Evolutionary conservation across 2,329 filamentous ascomycete species (phyloP).

Genomic region (Taxawa tesnikishii): DNA sequence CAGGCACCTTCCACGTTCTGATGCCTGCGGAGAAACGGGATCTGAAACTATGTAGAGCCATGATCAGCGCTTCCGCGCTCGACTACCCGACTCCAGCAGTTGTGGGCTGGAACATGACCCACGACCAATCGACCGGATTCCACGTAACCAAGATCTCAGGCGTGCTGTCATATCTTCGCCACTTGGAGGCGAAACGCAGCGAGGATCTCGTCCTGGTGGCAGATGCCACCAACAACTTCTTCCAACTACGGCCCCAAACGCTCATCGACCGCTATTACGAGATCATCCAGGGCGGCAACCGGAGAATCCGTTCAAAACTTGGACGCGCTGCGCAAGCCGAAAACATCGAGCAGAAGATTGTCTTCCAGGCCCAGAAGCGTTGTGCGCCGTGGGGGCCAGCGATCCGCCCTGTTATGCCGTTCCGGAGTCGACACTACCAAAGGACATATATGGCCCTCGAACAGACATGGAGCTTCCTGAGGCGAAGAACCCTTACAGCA

Average conservation of each 20-base stretch:
- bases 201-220: slow-evolving; percentile 50
- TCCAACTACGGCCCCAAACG: slow-evolving; percentile 52
- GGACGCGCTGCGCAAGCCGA: slow-evolving; percentile 8
- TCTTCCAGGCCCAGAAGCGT: slow-evolving; percentile 44
- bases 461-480: slow-evolving; percentile 36
- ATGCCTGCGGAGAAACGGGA: slow-evolving; percentile 5
- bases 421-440: slow-evolving; percentile 38
- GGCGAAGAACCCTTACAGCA: slow-evolving; percentile 17
- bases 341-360: slow-evolving; percentile 38
- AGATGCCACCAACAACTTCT: slow-evolving; percentile 51
- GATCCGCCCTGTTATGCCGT: slow-evolving; percentile 41
- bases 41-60: slow-evolving; percentile 12
- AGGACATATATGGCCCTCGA: slow-evolving; percentile 33
- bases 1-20: slow-evolving; percentile 6
- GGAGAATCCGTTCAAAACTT: slow-evolving; percentile 29
- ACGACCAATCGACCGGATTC: slow-evolving; percentile 4
- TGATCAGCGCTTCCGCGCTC: slow-evolving; percentile 13
- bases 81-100: slow-evolving; percentile 15
- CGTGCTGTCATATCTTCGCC: slow-evolving; percentile 12
- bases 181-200: slow-evolving; percentile 6
- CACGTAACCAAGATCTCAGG: slow-evolving; percentile 15
- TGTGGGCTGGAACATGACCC: slow-evolving; percentile 11
- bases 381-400: slow-evolving; percentile 31
- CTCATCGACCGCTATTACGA: slow-evolving; percentile 46
- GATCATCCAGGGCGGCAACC: slow-evolving; percentile 29